These are phyloP conservation scores for Calonectria ilicicola DNA, from an alignment of 2,329 filamentous ascomycete species.

Conservation along the genomic window DNA sequence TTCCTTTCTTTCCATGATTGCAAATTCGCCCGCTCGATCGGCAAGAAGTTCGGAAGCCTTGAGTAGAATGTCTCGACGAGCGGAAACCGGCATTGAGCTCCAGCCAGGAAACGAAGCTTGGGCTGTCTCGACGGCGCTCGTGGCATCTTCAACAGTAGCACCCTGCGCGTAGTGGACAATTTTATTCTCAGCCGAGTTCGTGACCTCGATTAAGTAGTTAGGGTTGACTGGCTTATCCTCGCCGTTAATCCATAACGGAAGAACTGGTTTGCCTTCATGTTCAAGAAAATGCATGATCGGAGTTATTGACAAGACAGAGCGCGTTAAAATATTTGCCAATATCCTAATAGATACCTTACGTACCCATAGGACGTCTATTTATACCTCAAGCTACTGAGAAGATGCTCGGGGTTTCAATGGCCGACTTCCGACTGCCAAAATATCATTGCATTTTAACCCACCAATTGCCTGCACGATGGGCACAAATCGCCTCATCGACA, in stretches of 20 bases:
- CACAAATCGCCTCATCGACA: too few relatives aligned
- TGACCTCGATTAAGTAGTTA: neutral
- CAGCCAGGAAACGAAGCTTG: neutral
- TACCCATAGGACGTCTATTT: too few relatives aligned
- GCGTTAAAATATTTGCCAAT: neutral
- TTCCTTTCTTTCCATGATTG: neutral
- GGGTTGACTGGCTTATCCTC: neutral
- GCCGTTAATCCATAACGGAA: neutral
- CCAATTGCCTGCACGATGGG: too few relatives aligned
- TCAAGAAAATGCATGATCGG: neutral
- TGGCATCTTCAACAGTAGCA: neutral
- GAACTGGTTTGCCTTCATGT: neutral
- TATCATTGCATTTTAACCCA: neutral
- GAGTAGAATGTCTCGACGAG: slow-evolving; percentile 7
- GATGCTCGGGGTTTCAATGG: neutral
- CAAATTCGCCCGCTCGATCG: neutral
- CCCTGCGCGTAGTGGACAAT: slow-evolving; percentile 1
- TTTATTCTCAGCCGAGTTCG: neutral
- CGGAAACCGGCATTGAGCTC: neutral
- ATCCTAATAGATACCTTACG: too few relatives aligned
- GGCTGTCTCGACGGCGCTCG: neutral
- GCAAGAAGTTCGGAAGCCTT: slow-evolving; percentile 2
- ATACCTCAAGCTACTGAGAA: too few relatives aligned
- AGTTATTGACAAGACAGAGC: too few relatives aligned
- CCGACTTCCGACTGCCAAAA: neutral